Base-by-base conservation (phyloP, 2,329 filamentous ascomycete genomes). In the Apiospora kogelbergensis region DNA sequence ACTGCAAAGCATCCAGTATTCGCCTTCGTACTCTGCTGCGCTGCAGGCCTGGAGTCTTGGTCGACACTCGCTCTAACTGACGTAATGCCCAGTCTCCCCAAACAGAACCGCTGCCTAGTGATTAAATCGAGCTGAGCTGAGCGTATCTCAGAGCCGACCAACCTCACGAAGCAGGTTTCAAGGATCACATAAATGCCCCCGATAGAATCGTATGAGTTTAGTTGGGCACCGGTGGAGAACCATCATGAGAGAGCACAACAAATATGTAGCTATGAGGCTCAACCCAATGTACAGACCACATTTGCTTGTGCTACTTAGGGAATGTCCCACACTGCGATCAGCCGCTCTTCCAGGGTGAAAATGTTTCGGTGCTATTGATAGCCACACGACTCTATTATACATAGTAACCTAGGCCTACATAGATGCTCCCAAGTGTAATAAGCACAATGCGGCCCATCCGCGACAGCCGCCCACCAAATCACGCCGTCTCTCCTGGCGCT, bases 301-400 rank as follows among this genome's bases (percentile, higher is more conserved):
- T 57, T 57, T 57, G 2, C 53, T 60, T 15, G 26, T 60, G 53
- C n/a, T 60, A 60, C 53, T 37, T 60, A 17, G 17, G 15, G 33
- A 15, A 30, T 37, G 30, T 60, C 53, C n/a, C 53, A n/a, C 53
- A 30, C 30, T 60, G 53, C 30, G 17, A 37, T 37, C 53, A 60
- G 53, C 53, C 30, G 53, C 30, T 60, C 30, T 37, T 60, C 30
- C 30, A 60, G 30, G 30, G 30, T 17, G 1, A n/a, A 60, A 13
- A 22, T 60, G 30, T 60, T 60, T 60, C 53, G 53, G 53, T 33
- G 30, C 26, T 60, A 60, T 60, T 60, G 53, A 60, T 33, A 60
- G 53, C 30, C 53, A 60, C 53, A 37, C 6, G 6, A 57, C 5
- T 33, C 26, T 60, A 33, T 15, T 11, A 60, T 44, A 15, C 10